phyloP scores from a whole-genome alignment of 2,329 filamentous ascomycete genomes.

The Phialocephala subalpina region DNA sequence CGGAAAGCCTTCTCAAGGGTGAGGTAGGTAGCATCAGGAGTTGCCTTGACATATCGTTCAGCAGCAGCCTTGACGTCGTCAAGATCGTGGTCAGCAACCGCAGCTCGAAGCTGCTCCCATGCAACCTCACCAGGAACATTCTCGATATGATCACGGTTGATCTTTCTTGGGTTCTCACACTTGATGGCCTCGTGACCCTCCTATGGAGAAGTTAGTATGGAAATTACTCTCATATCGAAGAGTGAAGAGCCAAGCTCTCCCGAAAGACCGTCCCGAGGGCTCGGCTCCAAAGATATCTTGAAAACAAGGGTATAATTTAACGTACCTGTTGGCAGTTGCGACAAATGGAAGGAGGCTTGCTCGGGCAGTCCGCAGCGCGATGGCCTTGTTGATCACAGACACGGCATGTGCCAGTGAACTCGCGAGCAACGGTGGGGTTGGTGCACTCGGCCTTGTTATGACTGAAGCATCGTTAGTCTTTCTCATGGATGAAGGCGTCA shows the following conservation, averaged over 20 bases:
- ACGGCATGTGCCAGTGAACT: slow-evolving; percentile 65
- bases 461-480: slow-evolving; percentile 43
- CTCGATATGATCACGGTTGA: slow-evolving; percentile 61
- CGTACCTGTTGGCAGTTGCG: slow-evolving; percentile 62
- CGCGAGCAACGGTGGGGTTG: slow-evolving; percentile 56
- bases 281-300: too few relatives aligned
- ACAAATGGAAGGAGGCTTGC: slow-evolving; percentile 63
- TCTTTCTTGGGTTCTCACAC: slow-evolving; percentile 66
- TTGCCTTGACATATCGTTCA: slow-evolving; percentile 68
- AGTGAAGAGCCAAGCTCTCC: too few relatives aligned
- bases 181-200: slow-evolving; percentile 63
- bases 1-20: slow-evolving; percentile 70
- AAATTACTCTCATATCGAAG: too few relatives aligned
- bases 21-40: slow-evolving; percentile 63
- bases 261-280: too few relatives aligned
- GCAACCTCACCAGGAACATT: slow-evolving; percentile 61
- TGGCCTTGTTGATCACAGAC: slow-evolving; percentile 62
- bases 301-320: too few relatives aligned
- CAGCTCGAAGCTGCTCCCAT: slow-evolving; percentile 63
- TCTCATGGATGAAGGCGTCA: background rate
- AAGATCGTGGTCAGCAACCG: slow-evolving; percentile 62
- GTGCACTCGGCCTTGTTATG: slow-evolving; percentile 71
- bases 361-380: slow-evolving; percentile 68
- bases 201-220: background rate
- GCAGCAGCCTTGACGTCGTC: slow-evolving; percentile 68